Percentiles rank a stretch among this genome's conserved stretches.
Conservation (phyloP, 768 basidiomycete genomes). For the Russula sp. region DNA sequence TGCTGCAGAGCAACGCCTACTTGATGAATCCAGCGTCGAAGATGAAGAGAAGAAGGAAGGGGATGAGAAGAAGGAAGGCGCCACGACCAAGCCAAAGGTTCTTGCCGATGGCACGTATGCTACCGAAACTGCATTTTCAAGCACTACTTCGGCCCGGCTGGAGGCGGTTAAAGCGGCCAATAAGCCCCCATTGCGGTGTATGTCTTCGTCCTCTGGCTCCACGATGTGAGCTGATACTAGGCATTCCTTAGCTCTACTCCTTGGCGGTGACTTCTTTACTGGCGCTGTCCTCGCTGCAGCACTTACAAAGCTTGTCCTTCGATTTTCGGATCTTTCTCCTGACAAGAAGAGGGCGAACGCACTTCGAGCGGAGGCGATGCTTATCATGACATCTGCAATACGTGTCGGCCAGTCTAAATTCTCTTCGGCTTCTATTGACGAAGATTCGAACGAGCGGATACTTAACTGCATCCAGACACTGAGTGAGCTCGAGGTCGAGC, state of each 20-base stretch:
- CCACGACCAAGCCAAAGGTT: conserved; percentile 61
- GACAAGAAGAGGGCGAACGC: conserved; percentile 54
- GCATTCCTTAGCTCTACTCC: conserved; percentile 54
- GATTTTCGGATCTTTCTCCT: conserved; percentile 47
- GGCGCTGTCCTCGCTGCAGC: conserved; percentile 85
- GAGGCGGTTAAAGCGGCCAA: conserved; percentile 80
- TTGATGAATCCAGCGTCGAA: conserved; percentile 67
- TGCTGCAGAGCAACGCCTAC: conserved; percentile 76
- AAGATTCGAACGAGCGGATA: conserved; percentile 94
- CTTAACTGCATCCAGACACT: conserved; percentile 93
- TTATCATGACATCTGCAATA: conserved; percentile 96
- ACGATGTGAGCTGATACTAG: background rate
- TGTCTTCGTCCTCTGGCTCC: conserved; percentile 18
- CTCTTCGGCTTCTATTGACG: conserved; percentile 90
- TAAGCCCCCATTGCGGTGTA: conserved; percentile 86
- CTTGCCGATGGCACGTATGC: conserved; percentile 97
- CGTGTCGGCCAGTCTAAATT: conserved; percentile 98
- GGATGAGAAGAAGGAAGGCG: conserved; percentile 40
- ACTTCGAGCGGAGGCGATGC: conserved; percentile 90
- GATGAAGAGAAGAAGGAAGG: conserved; percentile 43
- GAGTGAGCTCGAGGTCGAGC: conserved; percentile 59
- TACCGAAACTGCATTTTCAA: conserved; percentile 86
- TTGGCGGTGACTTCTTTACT: conserved; percentile 97
- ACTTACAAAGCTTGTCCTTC: conserved; percentile 84
- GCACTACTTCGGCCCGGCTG: conserved; percentile 49